Base-by-base conservation (phyloP, 129 eudicot genomes). In the Flaveria sonorensis region DNA sequence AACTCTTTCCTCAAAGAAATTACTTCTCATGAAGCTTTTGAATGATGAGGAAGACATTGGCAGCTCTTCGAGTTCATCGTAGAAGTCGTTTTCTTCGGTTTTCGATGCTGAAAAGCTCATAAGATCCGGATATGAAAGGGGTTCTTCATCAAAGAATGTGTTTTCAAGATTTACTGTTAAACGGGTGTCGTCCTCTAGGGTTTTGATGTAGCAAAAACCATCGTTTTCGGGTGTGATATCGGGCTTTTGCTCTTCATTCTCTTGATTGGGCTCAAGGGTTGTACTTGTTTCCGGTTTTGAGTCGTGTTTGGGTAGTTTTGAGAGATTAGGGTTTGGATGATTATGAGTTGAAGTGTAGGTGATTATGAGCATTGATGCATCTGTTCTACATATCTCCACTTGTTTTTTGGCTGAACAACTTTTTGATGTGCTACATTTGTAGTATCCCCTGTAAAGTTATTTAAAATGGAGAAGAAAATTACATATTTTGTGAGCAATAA, bases 351-450 rank as follows among this genome's bases (percentile, higher is more conserved):
- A 90, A 60, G 96, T 90, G 79, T 92, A 92, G 21, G 96, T 92
- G 82, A 92, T 76, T 69, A 92, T 88, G 57, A 92, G 90, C 82
- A 85, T 56, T 10, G 96, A 85, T 81, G 96, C 70, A 84, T 92
- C 93, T 59, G 88, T 84, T 83, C 85, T 88, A 83, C 94, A 86
- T 82, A 95, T 85, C 67, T 92, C 98, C 59, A 92, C 96, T 86
- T 92, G 98, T 77, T 92, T 92, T 50, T 88, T 90, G 81, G 98
- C 98, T 64, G 84, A 81, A 79, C 98, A 92, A 19, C 90, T 90
- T 83, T 92, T 92, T 61, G 96, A 86, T 80, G 94, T 92, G 90
- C 94, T 92, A 82, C 98, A 92, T 73, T 85, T 90, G 88, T 92
- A 92, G 82, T 92, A 92, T 0, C 98, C 96, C 81, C 98, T 92